Evolutionary conservation across 164 flowering plant species (phyloP).

Genomic region (Piper betle): DNA sequence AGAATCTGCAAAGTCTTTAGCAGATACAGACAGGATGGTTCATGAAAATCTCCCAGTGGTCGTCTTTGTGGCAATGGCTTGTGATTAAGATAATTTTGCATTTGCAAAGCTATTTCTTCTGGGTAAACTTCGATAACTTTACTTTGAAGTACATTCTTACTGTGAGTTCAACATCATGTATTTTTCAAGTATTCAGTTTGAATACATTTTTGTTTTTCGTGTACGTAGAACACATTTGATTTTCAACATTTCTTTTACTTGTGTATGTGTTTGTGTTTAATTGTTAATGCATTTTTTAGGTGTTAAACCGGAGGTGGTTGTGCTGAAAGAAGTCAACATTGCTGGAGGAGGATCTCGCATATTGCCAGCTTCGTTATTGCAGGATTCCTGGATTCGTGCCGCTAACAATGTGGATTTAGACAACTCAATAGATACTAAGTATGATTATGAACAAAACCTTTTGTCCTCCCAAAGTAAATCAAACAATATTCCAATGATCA

Average conservation of each 20-base stretch:
- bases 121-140: constrained; percentile 24
- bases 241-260: neutral
- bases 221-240: neutral
- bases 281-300: constrained; percentile 5
- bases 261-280: neutral
- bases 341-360: constrained; percentile 58
- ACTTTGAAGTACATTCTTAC: too few relatives aligned
- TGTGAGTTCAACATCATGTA: too few relatives aligned
- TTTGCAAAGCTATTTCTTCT: constrained; percentile 70
- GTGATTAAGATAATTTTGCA: constrained; percentile 76
- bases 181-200: too few relatives aligned
- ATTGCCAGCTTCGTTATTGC: constrained; percentile 39
- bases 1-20: constrained; percentile 72
- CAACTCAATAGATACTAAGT: constrained; percentile 11
- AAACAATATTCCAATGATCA: too few relatives aligned
- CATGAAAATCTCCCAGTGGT: constrained; percentile 36
- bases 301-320: constrained; percentile 51
- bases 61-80: constrained; percentile 93
- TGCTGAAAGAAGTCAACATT: constrained; percentile 54
- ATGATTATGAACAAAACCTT: constrained; percentile 10
- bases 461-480: neutral
- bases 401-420: constrained; percentile 30
- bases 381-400: constrained; percentile 51
- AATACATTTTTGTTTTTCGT: too few relatives aligned
- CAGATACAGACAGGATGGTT: constrained; percentile 38